A percentile compares a stretch with the other conserved stretches of the same genome.
These are phyloP conservation scores for Omphalotus olearius DNA, from an alignment of 1,284 basidiomycete genomes.

Conservation along the genomic window DNA sequence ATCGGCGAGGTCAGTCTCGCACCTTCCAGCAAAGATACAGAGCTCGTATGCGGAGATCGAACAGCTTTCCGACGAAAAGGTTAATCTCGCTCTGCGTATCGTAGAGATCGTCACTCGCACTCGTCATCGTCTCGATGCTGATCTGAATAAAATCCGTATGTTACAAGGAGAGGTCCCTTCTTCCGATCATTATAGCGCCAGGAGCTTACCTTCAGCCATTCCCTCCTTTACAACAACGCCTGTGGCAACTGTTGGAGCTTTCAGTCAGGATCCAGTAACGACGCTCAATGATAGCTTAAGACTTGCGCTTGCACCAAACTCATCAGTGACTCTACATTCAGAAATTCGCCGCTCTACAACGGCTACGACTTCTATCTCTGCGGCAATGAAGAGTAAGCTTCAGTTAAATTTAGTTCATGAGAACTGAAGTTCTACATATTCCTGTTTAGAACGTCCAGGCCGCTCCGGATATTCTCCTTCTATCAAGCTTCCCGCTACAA, in stretches of 20 bases:
- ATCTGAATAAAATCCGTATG: constrained; percentile 50
- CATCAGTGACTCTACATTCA: constrained; percentile 21
- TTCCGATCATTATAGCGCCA: background rate
- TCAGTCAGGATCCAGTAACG: constrained; percentile 37
- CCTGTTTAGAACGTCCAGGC: constrained; percentile 9
- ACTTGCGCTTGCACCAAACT: constrained; percentile 37
- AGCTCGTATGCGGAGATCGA: constrained; percentile 52
- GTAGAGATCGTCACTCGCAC: constrained; percentile 51
- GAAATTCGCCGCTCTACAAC: constrained; percentile 17
- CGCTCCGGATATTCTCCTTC: constrained; percentile 9
- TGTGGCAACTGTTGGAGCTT: constrained; percentile 5
- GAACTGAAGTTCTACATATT: background rate
- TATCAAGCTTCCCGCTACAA: constrained; percentile 13
- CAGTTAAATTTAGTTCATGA: background rate
- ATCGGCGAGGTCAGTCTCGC: constrained; percentile 12
- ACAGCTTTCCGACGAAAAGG: constrained; percentile 50
- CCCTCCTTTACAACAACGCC: background rate
- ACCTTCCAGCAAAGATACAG: constrained; percentile 44
- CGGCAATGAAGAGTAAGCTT: constrained; percentile 13
- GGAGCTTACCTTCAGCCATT: background rate
- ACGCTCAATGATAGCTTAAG: constrained; percentile 48
- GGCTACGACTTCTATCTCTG: background rate
- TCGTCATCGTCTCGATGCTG: constrained; percentile 50
- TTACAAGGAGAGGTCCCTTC: constrained; percentile 41
- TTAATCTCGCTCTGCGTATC: constrained; percentile 47